phyloP scores from a whole-genome alignment of 306 rosid genomes.

The Pterocarpus santalinus region DNA sequence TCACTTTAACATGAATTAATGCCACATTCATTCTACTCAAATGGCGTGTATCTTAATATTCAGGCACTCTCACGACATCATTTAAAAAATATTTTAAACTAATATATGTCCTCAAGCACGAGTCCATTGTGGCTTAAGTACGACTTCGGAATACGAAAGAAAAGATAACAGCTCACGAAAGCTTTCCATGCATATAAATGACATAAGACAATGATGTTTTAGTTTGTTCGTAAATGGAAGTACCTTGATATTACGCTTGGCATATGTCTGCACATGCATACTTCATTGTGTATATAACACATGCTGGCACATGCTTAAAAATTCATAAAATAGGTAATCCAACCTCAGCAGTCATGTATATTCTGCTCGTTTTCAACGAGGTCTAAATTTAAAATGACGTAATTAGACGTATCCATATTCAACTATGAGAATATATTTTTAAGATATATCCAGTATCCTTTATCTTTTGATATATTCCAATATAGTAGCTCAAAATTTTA shows the following conservation, averaged over 20 bases:
- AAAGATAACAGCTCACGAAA: slow-evolving; percentile 3
- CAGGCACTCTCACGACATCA: too few relatives aligned
- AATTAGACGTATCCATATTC: background rate
- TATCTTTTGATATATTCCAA: background rate
- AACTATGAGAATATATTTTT: background rate
- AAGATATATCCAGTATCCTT: background rate
- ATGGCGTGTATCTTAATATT: too few relatives aligned
- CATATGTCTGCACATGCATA: slow-evolving; percentile 55
- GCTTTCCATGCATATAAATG: slow-evolving; percentile 25
- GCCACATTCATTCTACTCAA: too few relatives aligned
- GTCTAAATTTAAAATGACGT: slow-evolving; percentile 1
- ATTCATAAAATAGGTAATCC: slow-evolving; percentile 21
- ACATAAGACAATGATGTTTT: slow-evolving; percentile 26
- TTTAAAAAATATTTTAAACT: too few relatives aligned
- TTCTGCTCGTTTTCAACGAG: slow-evolving; percentile 50
- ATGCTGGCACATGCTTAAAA: slow-evolving; percentile 47
- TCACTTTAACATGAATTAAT: too few relatives aligned
- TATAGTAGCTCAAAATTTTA: background rate
- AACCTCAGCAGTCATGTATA: slow-evolving; percentile 9
- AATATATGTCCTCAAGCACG: background rate
- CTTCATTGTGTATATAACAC: slow-evolving; percentile 36
- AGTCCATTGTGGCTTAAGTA: background rate
- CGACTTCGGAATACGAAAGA: background rate
- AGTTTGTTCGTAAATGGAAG: slow-evolving; percentile 34
- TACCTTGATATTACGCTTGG: slow-evolving; percentile 33